Evolutionary conservation across 768 basidiomycete genomes (phyloP).

Genomic region (Krasilnikovozyma curviuscula): DNA sequence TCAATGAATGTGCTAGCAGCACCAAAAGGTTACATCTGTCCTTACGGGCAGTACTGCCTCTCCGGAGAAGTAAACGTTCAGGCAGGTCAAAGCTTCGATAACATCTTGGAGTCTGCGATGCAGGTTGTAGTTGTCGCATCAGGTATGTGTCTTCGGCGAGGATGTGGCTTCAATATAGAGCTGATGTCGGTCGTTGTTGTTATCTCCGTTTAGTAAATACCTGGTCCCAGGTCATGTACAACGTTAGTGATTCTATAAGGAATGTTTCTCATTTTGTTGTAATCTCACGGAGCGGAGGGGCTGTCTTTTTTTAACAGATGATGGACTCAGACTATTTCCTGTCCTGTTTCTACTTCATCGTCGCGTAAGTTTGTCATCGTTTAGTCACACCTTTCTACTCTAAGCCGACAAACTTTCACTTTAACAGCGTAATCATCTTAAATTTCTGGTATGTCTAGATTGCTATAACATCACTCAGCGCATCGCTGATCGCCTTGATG

Average conservation of each 20-base stretch:
- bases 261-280: conserved; percentile 6
- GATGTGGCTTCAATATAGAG: neutral
- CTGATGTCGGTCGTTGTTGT: conserved; percentile 5
- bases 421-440: conserved; percentile 47
- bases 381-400: neutral
- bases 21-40: conserved; percentile 75
- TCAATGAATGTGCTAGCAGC: conserved; percentile 25
- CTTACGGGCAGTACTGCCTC: conserved; percentile 58
- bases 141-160: conserved; percentile 31
- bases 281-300: conserved; percentile 23
- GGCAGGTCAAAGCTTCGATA: conserved; percentile 55
- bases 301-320: conserved; percentile 47
- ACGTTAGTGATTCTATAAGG: neutral
- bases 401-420: neutral
- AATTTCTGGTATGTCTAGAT: conserved; percentile 48
- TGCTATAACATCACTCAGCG: neutral
- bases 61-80: neutral
- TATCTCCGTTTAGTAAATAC: conserved; percentile 20
- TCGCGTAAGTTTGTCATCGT: conserved; percentile 22
- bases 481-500: no score
- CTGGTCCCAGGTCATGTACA: conserved; percentile 19
- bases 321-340: conserved; percentile 77
- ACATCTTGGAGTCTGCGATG: conserved; percentile 56
- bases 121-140: conserved; percentile 73
- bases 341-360: conserved; percentile 73